Evolutionary conservation across 2,329 filamentous ascomycete genomes (phyloP), one percentile per base, ranked within the genome.

Genomic region (Thermomyces lanuginosus): DNA sequence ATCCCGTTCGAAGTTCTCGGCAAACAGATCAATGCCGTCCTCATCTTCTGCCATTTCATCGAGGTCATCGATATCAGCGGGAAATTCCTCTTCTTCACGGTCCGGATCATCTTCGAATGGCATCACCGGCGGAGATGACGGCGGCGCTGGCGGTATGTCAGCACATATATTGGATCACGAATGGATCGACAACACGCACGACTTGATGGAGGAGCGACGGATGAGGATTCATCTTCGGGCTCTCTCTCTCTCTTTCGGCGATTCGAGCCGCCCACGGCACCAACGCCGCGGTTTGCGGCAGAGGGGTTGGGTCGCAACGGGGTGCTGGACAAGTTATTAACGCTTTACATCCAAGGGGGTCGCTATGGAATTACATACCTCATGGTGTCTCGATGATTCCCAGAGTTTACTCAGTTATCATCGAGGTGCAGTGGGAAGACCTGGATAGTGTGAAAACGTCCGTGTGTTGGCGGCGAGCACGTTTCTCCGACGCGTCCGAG

Each of bases 261-360:
- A 37, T 57, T 64, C n/a, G n/a, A n/a, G n/a, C n/a, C n/a, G n/a
- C n/a, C n/a, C 36, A 58, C 42, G 28, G 56, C 57, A 10, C 56
- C 54, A 30, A 66, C 51, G 28, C 81, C 80, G 40, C 81, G 72
- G 56, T 92, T 92, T 43, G 75, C 82, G 38, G 83, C 84, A 34
- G 76, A 72, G 63, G 79, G 76, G 56, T 74, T 82, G 41, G 73
- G 66, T 53, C 76, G 74, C 34, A 91, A 66, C 49, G 84, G 83
- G 51, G 82, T 91, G 63, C 80, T 91, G 47, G 13, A 24, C 10
- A 12, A n/a, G n/a, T n/a, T n/a, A n/a, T n/a, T n/a, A n/a, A n/a
- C n/a, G n/a, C n/a, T n/a, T n/a, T n/a, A n/a, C n/a, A n/a, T n/a
- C n/a, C n/a, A n/a, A n/a, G n/a, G n/a, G n/a, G n/a, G n/a, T n/a